Percentiles rank a stretch among this genome's conserved stretches.
Conservation (phyloP, 2,329 filamentous ascomycete species). For the Cytospora leucostoma region DNA sequence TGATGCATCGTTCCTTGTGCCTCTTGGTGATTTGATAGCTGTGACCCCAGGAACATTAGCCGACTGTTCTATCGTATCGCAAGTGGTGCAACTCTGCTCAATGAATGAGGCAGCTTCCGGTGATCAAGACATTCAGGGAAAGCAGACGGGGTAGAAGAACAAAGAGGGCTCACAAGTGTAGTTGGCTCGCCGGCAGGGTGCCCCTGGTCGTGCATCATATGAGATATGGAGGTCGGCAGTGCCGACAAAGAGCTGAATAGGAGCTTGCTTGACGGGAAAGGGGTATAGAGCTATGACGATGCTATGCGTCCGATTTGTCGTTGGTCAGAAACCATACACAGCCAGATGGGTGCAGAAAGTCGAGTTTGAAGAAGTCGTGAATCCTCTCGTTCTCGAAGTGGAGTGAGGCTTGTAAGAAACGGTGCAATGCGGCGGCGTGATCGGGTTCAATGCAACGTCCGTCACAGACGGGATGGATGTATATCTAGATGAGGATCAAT, state of each 20-base stretch:
- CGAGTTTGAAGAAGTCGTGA: not conserved
- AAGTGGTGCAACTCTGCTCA: not conserved
- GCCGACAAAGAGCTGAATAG: not conserved
- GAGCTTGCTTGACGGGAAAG: slow-evolving; percentile 6
- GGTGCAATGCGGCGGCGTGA: not conserved
- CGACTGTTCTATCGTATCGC: not conserved
- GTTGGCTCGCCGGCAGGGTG: slow-evolving; percentile 25
- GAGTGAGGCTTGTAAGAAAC: not conserved
- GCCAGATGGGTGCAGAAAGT: not conserved
- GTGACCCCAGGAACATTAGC: slow-evolving; percentile 13
- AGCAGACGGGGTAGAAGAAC: not conserved
- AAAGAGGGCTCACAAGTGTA: slow-evolving; percentile 22
- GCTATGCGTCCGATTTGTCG: not conserved
- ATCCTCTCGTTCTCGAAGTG: not conserved
- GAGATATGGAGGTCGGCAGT: slow-evolving; percentile 14
- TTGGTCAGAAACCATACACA: not conserved
- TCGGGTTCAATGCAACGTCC: not conserved
- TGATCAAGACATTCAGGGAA: not conserved
- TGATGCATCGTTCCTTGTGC: slow-evolving; percentile 23
- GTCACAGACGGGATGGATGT: not conserved
- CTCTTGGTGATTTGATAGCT: slow-evolving; percentile 22
- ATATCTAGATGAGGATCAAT: not conserved
- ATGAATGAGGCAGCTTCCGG: not conserved
- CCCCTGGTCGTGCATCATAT: slow-evolving; percentile 31
- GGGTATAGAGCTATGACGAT: slow-evolving; percentile 8